These are phyloP conservation scores for Phytophthora melonis DNA, from an alignment of 352 stramenopile species.

Conservation along the genomic window DNA sequence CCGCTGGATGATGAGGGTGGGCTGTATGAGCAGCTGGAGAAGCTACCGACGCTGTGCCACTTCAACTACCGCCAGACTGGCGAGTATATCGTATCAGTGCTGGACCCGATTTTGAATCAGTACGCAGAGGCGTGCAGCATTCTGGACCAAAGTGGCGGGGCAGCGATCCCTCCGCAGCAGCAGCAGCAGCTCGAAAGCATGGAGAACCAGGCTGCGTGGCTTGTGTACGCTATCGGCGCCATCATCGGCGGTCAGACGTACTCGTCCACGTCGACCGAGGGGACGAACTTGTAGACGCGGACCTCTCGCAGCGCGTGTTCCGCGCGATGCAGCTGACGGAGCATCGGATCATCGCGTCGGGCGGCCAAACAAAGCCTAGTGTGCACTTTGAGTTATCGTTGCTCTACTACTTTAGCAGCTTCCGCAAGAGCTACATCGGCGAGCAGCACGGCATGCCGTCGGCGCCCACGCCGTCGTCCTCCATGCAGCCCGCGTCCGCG, in stretches of 20 bases:
- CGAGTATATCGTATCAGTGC: conserved; percentile 94
- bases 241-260: conserved; percentile 97
- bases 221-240: conserved; percentile 96
- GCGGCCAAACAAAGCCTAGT: conserved; percentile 87
- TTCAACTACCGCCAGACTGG: conserved; percentile 96
- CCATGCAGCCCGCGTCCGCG: conserved; percentile 47
- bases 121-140: conserved; percentile 93
- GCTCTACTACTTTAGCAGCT: conserved; percentile 97
- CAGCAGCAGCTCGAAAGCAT: conserved; percentile 83
- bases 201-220: conserved; percentile 97
- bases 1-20: conserved; percentile 97
- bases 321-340: conserved; percentile 97
- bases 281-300: conserved; percentile 96
- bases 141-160: conserved; percentile 68
- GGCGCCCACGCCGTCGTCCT: conserved; percentile 60
- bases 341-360: conserved; percentile 92
- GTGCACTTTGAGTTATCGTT: conserved; percentile 95
- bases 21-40: conserved; percentile 97
- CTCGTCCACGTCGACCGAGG: conserved; percentile 92
- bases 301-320: conserved; percentile 96
- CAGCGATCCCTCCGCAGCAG: conserved; percentile 38
- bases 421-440: conserved; percentile 93
- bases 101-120: conserved; percentile 95
- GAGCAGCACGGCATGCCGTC: conserved; percentile 92
- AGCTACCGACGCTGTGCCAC: conserved; percentile 96